These are phyloP conservation scores for Peribolospora kevripleyi DNA, from an alignment of 768 basidiomycete genomes.

Conservation along the genomic window DNA sequence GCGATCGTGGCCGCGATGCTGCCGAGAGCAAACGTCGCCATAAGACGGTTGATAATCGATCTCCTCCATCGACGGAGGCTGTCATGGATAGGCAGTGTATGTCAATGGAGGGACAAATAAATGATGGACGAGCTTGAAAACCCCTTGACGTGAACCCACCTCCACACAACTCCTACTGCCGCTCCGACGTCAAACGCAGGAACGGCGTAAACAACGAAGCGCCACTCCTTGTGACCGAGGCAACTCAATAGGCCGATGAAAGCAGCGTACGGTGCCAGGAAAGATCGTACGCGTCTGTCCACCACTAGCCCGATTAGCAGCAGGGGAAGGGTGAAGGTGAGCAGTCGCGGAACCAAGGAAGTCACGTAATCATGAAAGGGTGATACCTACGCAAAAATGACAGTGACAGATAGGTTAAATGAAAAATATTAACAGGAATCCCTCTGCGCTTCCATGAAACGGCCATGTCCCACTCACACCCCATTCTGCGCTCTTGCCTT, in stretches of 20 bases:
- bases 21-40: constrained; percentile 19
- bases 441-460: constrained; percentile 10
- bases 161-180: constrained; percentile 28
- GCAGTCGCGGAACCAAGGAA: too few species aligned
- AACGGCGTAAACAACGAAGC: constrained; percentile 71
- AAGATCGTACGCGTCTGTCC: constrained; percentile 29
- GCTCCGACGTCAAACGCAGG: constrained; percentile 60
- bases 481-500: constrained; percentile 77
- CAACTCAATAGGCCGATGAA: constrained; percentile 44
- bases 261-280: constrained; percentile 29
- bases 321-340: background rate
- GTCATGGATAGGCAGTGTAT: background rate
- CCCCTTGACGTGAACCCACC: constrained; percentile 7
- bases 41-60: constrained; percentile 25
- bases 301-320: constrained; percentile 26
- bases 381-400: too few species aligned
- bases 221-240: constrained; percentile 90
- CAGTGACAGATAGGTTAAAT: too few species aligned
- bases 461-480: constrained; percentile 35
- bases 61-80: constrained; percentile 6
- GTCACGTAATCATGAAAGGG: background rate
- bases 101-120: background rate
- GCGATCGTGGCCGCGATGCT: constrained; percentile 31
- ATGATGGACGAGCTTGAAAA: background rate
- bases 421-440: constrained; percentile 2